A percentile compares a stretch with the other conserved stretches of the same genome.
phyloP scores from a whole-genome alignment of 169 alveolate species.

The Eimeria maxima region DNA sequence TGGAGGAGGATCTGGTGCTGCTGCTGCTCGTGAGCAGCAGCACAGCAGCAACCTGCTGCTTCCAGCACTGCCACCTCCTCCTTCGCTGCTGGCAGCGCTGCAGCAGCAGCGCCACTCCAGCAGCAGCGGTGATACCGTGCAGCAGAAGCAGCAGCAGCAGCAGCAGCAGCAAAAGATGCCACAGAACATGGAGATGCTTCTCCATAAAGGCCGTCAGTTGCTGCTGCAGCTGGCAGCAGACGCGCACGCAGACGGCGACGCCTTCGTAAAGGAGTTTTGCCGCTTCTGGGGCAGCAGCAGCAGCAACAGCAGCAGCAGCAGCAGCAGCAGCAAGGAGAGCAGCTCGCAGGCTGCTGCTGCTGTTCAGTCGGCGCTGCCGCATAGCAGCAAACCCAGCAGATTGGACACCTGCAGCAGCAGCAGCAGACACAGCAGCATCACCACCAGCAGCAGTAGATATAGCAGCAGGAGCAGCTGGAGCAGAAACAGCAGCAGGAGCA shows the following conservation, averaged over 20 bases:
- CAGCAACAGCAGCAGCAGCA: background rate
- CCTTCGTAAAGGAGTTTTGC: background rate
- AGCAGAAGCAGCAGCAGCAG: conserved; percentile 24
- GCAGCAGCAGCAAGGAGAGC: conserved; percentile 17
- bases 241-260: background rate
- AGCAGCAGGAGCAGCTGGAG: background rate
- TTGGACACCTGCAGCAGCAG: background rate
- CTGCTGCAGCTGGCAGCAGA: conserved; percentile 29
- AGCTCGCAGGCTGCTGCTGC: background rate
- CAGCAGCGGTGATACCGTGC: background rate
- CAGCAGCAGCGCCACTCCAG: background rate
- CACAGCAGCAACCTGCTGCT: background rate
- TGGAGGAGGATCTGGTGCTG: background rate
- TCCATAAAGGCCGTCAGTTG: background rate
- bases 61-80: conserved; percentile 1
- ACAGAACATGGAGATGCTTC: background rate
- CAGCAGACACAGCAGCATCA: background rate
- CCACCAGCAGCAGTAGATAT: conserved; percentile 7
- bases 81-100: background rate
- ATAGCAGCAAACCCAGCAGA: background rate
- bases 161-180: background rate
- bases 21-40: background rate
- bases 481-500: too few species aligned
- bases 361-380: background rate
- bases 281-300: too few species aligned